Evolutionary conservation across 192 early-diverging fungal genomes (phyloP).

Genomic region (Pilaira anomala): DNA sequence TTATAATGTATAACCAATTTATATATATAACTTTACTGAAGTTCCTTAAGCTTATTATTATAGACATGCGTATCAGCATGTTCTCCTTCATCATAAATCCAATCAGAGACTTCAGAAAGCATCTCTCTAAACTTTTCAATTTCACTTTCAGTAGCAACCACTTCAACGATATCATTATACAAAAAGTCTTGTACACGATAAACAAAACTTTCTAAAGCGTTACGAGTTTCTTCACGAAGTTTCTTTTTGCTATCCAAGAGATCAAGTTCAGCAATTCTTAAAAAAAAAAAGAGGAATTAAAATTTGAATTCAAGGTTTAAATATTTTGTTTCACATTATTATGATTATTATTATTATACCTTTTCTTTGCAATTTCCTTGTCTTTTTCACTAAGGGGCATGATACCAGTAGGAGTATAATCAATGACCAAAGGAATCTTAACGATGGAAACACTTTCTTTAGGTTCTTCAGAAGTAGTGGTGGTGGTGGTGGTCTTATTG

Average conservation of each 20-base stretch:
- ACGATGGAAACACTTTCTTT: slow-evolving; percentile 12
- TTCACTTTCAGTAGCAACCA: slow-evolving; percentile 70
- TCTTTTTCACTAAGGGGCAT: slow-evolving; percentile 17
- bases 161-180: slow-evolving; percentile 67
- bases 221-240: slow-evolving; percentile 78
- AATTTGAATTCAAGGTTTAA: not conserved
- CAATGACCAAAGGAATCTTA: slow-evolving; percentile 23
- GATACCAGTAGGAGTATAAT: slow-evolving; percentile 27
- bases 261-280: slow-evolving; percentile 63
- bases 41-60: slow-evolving; percentile 42
- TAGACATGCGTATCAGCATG: slow-evolving; percentile 64
- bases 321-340: too few relatives aligned
- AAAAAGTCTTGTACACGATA: slow-evolving; percentile 83
- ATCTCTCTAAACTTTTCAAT: slow-evolving; percentile 57
- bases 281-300: slow-evolving; percentile 19
- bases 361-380: slow-evolving; percentile 32
- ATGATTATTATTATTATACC: slow-evolving; percentile 24
- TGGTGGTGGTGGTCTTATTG: slow-evolving; percentile 26
- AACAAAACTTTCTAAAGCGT: slow-evolving; percentile 87
- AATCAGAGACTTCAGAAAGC: slow-evolving; percentile 65
- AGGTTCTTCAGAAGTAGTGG: not conserved
- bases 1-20: not conserved
- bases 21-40: slow-evolving; percentile 34
- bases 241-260: slow-evolving; percentile 63
- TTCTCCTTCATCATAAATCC: slow-evolving; percentile 84